A percentile compares a stretch with the other conserved stretches of the same genome.
These are phyloP conservation scores for Hymenotorrendiella dingleyae DNA, from an alignment of 2,329 filamentous ascomycete genomes.

Conservation along the genomic window DNA sequence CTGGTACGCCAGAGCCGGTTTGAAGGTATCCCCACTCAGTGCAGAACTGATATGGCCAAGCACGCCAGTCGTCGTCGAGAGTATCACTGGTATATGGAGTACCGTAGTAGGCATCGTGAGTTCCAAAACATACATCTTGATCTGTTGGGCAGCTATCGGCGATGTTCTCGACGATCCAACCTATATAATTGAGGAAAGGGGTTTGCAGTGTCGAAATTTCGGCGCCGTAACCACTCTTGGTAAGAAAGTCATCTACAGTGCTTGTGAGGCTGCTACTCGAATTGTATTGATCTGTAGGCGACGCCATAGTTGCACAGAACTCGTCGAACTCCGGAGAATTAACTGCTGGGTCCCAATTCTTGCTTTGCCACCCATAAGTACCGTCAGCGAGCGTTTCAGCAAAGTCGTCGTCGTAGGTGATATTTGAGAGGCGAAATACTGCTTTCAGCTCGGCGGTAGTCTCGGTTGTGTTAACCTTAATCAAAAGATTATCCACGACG, in stretches of 20 bases:
- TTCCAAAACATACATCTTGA: slow-evolving; percentile 47
- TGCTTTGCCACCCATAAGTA: slow-evolving; percentile 46
- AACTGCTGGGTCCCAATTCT: slow-evolving; percentile 54
- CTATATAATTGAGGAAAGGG: slow-evolving; percentile 50
- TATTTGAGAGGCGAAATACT: slow-evolving; percentile 43
- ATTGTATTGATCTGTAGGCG: slow-evolving; percentile 45
- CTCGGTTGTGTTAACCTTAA: slow-evolving; percentile 39
- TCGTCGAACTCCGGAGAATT: slow-evolving; percentile 42
- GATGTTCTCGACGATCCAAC: slow-evolving; percentile 43
- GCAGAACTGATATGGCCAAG: slow-evolving; percentile 46
- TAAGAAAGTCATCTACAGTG: slow-evolving; percentile 45
- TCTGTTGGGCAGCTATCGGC: slow-evolving; percentile 33
- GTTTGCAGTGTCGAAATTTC: slow-evolving; percentile 38
- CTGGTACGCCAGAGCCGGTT: slow-evolving; percentile 64
- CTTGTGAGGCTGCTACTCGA: slow-evolving; percentile 62
- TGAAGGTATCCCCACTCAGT: slow-evolving; percentile 71
- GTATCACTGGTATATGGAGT: slow-evolving; percentile 42
- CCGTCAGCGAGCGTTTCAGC: slow-evolving; percentile 39
- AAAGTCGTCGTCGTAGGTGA: slow-evolving; percentile 44
- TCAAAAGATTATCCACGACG: slow-evolving; percentile 52
- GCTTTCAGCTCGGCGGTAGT: slow-evolving; percentile 41
- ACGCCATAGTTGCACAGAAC: slow-evolving; percentile 52
- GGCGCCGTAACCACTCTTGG: slow-evolving; percentile 41
- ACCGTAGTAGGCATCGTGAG: slow-evolving; percentile 40
- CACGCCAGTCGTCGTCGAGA: slow-evolving; percentile 38